phyloP scores from a whole-genome alignment of 2,329 filamentous ascomycete genomes.

The Plenodomus tracheiphilus region DNA sequence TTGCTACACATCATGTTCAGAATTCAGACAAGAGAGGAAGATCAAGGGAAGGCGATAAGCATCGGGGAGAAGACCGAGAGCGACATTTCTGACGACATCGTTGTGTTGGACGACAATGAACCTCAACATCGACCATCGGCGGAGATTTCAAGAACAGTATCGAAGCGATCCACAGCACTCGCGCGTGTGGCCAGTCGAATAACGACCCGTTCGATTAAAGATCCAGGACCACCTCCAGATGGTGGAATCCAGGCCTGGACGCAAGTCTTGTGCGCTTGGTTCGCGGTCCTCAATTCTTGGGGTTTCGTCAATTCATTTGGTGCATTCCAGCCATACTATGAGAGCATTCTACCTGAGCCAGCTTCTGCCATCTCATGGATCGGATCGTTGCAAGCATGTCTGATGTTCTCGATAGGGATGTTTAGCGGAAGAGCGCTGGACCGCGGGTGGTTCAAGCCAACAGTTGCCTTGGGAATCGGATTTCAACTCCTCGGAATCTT shows the following conservation, averaged over 20 bases:
- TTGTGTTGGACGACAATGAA: neutral
- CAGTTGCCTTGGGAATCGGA: conserved; percentile 46
- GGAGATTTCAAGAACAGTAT: conserved; percentile 17
- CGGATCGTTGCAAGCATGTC: conserved; percentile 53
- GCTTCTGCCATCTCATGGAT: conserved; percentile 58
- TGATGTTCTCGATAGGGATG: conserved; percentile 51
- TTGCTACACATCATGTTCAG: too few species aligned
- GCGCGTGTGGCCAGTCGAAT: conserved; percentile 40
- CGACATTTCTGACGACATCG: conserved; percentile 2
- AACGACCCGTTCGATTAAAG: conserved; percentile 32
- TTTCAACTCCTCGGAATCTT: conserved; percentile 54
- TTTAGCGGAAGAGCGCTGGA: conserved; percentile 55
- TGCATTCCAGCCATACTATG: conserved; percentile 54
- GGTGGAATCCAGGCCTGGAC: conserved; percentile 45
- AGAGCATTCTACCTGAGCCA: conserved; percentile 32
- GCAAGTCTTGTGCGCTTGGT: conserved; percentile 37
- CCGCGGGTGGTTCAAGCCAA: conserved; percentile 53
- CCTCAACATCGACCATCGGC: conserved; percentile 3
- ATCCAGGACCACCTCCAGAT: conserved; percentile 47
- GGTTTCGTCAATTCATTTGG: conserved; percentile 49
- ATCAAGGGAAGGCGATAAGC: neutral
- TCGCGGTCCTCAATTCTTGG: conserved; percentile 43
- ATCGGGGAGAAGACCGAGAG: conserved; percentile 14
- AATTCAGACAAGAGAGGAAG: neutral
- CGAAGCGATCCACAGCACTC: conserved; percentile 15